Evolutionary conservation across 2,329 filamentous ascomycete species (phyloP).

Genomic region (Xylaria arbuscula): DNA sequence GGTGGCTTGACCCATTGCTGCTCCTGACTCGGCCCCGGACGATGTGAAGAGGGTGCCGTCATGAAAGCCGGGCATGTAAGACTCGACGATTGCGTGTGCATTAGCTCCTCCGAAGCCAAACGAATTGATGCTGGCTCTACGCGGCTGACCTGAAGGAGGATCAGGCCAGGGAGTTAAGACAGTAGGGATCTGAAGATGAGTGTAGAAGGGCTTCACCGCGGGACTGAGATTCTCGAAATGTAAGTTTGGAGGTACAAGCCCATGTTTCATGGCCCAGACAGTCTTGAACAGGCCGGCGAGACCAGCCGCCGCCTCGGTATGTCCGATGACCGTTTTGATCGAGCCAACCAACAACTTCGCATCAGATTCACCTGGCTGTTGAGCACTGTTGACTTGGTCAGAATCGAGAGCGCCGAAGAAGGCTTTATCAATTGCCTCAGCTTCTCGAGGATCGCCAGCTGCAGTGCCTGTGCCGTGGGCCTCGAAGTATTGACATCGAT

Average conservation of each 20-base stretch:
- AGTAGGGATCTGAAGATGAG: constrained; percentile 52
- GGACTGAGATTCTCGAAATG: constrained; percentile 57
- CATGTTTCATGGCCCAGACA: constrained; percentile 55
- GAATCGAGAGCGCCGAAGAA: constrained; percentile 49
- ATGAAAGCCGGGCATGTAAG: constrained; percentile 52
- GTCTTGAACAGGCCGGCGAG: constrained; percentile 61
- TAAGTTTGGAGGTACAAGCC: constrained; percentile 56
- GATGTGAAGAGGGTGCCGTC: constrained; percentile 27
- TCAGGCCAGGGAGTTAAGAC: constrained; percentile 50
- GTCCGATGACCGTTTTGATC: constrained; percentile 60
- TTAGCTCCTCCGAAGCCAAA: constrained; percentile 61
- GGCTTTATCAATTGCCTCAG: constrained; percentile 56
- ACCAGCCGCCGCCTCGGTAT: constrained; percentile 62
- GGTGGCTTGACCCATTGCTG: constrained; percentile 13
- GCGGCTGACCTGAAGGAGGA: constrained; percentile 51
- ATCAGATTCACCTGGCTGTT: background rate
- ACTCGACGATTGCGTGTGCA: constrained; percentile 57
- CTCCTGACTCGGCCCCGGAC: background rate
- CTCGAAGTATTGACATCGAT: constrained; percentile 61
- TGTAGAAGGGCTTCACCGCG: constrained; percentile 52
- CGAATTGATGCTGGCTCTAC: constrained; percentile 58
- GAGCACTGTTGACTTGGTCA: constrained; percentile 11
- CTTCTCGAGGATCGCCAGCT: constrained; percentile 57
- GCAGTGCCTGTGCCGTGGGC: constrained; percentile 58
- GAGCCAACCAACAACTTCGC: constrained; percentile 55